Evolutionary conservation across 805 yeast genomes (phyloP).

Genomic region (Candida wancherniae): DNA sequence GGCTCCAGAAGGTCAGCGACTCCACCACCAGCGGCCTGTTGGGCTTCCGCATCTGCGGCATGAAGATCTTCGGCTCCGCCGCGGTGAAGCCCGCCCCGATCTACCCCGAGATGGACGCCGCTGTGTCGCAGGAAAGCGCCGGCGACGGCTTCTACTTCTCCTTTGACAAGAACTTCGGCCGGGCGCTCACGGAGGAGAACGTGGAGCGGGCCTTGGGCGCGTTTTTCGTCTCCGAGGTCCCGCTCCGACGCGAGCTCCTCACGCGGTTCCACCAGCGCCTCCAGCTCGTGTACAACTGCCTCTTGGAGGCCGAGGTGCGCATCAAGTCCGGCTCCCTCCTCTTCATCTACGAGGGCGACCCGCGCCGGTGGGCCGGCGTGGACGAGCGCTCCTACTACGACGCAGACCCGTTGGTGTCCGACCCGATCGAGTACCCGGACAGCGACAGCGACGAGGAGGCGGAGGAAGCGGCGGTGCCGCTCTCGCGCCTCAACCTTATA

Average conservation of each 20-base stretch:
- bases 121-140: constrained; percentile 11
- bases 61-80: constrained; percentile 46
- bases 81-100: constrained; percentile 6
- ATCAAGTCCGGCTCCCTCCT: constrained; percentile 70
- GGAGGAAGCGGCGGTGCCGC: constrained; percentile 1
- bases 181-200: constrained; percentile 44
- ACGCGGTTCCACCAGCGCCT: constrained; percentile 52
- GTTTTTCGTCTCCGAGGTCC: constrained; percentile 37
- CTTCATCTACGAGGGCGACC: constrained; percentile 69
- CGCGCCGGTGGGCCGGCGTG: constrained; percentile 41
- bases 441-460: constrained; percentile 24
- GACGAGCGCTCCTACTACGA: constrained; percentile 11
- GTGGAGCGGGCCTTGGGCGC: constrained; percentile 42
- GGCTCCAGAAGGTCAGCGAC: constrained; percentile 61
- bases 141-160: constrained; percentile 39
- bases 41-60: constrained; percentile 81
- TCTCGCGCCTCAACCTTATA: constrained; percentile 52
- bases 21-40: constrained; percentile 78
- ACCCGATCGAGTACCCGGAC: constrained; percentile 3
- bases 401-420: constrained; percentile 25
- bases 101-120: constrained; percentile 17
- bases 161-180: constrained; percentile 69
- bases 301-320: constrained; percentile 58
- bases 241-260: constrained; percentile 28
- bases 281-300: constrained; percentile 59